Conservation (phyloP, 306 rosid species). For the Gillenia trifoliata region DNA sequence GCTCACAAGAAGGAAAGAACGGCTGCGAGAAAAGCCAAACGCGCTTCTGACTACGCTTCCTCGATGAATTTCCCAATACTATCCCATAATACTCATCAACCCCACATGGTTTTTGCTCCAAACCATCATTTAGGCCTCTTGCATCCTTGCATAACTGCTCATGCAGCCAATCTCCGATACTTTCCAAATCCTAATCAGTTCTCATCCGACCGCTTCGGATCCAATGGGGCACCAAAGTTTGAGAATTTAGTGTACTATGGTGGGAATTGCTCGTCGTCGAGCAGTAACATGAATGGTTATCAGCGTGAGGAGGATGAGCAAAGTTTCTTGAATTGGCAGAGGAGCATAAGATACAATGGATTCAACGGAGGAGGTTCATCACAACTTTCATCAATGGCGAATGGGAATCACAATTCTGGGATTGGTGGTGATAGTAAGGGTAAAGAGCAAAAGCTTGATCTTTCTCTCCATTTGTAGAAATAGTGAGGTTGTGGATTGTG, state of each 20-base stretch:
- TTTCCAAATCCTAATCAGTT: constrained; percentile 31
- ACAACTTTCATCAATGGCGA: constrained; percentile 20
- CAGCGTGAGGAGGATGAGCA: constrained; percentile 34
- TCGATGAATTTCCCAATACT: constrained; percentile 6
- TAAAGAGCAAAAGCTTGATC: constrained; percentile 58
- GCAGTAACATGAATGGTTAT: constrained; percentile 7
- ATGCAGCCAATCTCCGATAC: constrained; percentile 42
- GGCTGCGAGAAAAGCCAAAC: constrained; percentile 66
- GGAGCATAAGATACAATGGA: constrained; percentile 27
- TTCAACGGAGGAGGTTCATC: constrained; percentile 23
- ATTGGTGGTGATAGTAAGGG: constrained; percentile 28
- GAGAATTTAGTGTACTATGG: constrained; percentile 34
- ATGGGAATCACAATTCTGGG: constrained; percentile 18
- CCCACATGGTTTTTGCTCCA: constrained; percentile 40
- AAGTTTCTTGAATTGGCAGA: constrained; percentile 41
- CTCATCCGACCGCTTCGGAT: constrained; percentile 34
- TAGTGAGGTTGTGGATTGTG: constrained; percentile 6
- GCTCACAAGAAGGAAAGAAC: constrained; percentile 85
- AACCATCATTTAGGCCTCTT: constrained; percentile 29
- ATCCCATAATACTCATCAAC: constrained; percentile 16
- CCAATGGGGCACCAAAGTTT: constrained; percentile 41
- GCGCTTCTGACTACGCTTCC: constrained; percentile 25
- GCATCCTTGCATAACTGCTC: constrained; percentile 49
- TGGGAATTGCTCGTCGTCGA: constrained; percentile 28
- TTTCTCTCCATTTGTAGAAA: constrained; percentile 65